Percentiles rank a stretch among this genome's conserved stretches.
Conservation (phyloP, 2,329 filamentous ascomycete genomes). For the Lasiodiplodia sp. region DNA sequence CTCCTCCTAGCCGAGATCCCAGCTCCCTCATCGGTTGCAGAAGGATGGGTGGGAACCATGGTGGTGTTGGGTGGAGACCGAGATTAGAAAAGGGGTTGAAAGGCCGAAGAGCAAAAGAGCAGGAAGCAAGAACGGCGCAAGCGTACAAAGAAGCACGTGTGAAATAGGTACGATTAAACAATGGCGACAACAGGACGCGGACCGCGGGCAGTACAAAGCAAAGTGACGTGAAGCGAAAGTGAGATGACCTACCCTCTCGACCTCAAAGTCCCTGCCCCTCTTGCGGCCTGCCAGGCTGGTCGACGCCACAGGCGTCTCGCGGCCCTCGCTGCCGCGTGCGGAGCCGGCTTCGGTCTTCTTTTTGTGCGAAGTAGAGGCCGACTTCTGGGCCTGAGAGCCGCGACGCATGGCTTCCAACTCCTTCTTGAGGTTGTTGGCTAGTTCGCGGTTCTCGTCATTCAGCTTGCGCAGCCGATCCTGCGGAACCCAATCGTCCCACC, state of each 20-base stretch:
- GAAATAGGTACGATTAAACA: slow-evolving; percentile 2
- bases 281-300: slow-evolving; percentile 72
- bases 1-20: background rate
- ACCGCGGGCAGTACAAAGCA: background rate
- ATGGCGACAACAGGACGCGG: background rate
- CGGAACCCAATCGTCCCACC: slow-evolving; percentile 98
- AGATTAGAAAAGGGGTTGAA: background rate
- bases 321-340: slow-evolving; percentile 78
- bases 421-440: slow-evolving; percentile 76
- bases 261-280: slow-evolving; percentile 79
- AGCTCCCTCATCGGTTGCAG: background rate
- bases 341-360: slow-evolving; percentile 64
- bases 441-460: slow-evolving; percentile 91
- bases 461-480: slow-evolving; percentile 93
- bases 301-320: slow-evolving; percentile 67
- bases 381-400: slow-evolving; percentile 46
- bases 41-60: background rate
- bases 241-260: slow-evolving; percentile 71
- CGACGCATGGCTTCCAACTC: slow-evolving; percentile 69
- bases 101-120: background rate
- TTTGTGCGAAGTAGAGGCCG: slow-evolving; percentile 56
- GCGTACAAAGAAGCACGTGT: background rate
- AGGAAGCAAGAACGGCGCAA: background rate
- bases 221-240: slow-evolving; percentile 22
- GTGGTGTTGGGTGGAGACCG: too few relatives aligned